These are phyloP conservation scores for Aspergillus udagawae DNA, from an alignment of 2,329 filamentous ascomycete genomes.

Conservation along the genomic window DNA sequence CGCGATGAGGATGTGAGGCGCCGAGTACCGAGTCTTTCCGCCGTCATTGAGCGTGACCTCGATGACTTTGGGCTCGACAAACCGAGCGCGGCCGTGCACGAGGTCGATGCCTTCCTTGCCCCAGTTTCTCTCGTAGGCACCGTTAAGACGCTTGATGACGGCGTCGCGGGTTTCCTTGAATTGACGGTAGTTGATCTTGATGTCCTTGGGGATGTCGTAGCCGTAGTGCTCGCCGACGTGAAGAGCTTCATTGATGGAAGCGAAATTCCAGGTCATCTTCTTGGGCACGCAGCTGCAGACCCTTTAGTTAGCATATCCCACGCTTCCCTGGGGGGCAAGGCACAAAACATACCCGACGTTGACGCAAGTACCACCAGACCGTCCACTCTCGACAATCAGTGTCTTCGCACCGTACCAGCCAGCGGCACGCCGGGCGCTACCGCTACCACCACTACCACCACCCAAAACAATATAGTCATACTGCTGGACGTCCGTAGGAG, in stretches of 20 bases:
- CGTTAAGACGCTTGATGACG: slow-evolving; percentile 44
- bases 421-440: slow-evolving; percentile 46
- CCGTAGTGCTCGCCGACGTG: slow-evolving; percentile 46
- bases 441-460: slow-evolving; percentile 51
- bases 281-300: slow-evolving; percentile 47
- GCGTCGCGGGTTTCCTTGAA: slow-evolving; percentile 49
- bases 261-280: slow-evolving; percentile 53
- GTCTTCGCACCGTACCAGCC: slow-evolving; percentile 52
- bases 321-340: neutral
- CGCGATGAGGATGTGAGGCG: slow-evolving; percentile 47
- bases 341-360: slow-evolving; percentile 47
- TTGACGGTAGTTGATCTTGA: slow-evolving; percentile 42
- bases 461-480: slow-evolving; percentile 56
- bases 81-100: slow-evolving; percentile 46
- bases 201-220: slow-evolving; percentile 42
- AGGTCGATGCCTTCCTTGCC: slow-evolving; percentile 48
- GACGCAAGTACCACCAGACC: slow-evolving; percentile 49
- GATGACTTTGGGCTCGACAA: slow-evolving; percentile 42
- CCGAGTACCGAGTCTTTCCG: slow-evolving; percentile 37
- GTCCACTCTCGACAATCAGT: slow-evolving; percentile 47
- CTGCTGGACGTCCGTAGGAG: slow-evolving; percentile 43
- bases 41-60: slow-evolving; percentile 44
- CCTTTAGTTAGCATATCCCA: neutral
- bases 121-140: slow-evolving; percentile 50
- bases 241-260: slow-evolving; percentile 46